Evolutionary conservation across 495 filamentous ascomycete species (phyloP).

Genomic region (Letharia columbiana): DNA sequence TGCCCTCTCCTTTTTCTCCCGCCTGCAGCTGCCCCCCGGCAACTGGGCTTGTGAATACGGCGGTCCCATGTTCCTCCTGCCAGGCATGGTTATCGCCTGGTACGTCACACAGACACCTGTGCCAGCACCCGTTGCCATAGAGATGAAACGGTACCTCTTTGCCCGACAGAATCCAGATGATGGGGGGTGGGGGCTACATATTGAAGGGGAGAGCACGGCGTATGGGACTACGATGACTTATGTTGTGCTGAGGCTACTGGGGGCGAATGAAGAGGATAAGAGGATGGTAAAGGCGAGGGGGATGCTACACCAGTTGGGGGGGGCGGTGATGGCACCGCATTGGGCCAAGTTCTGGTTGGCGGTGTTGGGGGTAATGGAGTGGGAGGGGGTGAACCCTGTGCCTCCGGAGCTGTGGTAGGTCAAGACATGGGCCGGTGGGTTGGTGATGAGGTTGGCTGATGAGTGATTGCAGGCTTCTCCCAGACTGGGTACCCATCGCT

Average conservation of each 20-base stretch:
- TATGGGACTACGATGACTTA: constrained; percentile 92
- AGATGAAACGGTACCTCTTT: constrained; percentile 91
- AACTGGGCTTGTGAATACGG: constrained; percentile 98
- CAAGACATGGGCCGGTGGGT: background rate
- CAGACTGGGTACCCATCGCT: constrained; percentile 88
- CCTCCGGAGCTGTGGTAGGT: constrained; percentile 81
- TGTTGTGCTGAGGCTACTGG: constrained; percentile 72
- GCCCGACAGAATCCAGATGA: constrained; percentile 78
- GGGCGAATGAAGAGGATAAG: constrained; percentile 76
- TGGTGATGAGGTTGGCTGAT: constrained; percentile 10
- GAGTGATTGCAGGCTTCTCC: constrained; percentile 52
- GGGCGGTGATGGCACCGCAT: constrained; percentile 76
- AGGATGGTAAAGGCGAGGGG: constrained; percentile 80
- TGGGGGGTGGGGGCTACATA: constrained; percentile 95
- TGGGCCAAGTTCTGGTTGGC: constrained; percentile 94
- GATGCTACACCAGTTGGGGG: constrained; percentile 76
- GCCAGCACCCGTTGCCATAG: constrained; percentile 67
- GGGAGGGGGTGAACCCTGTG: constrained; percentile 89
- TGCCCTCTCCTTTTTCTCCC: constrained; percentile 79
- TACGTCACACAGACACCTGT: constrained; percentile 87
- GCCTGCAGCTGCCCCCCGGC: constrained; percentile 77
- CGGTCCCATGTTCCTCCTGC: constrained; percentile 79
- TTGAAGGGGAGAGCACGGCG: constrained; percentile 86
- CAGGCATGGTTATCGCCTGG: constrained; percentile 77
- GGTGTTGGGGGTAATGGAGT: constrained; percentile 72